These are phyloP conservation scores for Rhodotorula toruloides DNA, from an alignment of 768 basidiomycete species.

Conservation along the genomic window DNA sequence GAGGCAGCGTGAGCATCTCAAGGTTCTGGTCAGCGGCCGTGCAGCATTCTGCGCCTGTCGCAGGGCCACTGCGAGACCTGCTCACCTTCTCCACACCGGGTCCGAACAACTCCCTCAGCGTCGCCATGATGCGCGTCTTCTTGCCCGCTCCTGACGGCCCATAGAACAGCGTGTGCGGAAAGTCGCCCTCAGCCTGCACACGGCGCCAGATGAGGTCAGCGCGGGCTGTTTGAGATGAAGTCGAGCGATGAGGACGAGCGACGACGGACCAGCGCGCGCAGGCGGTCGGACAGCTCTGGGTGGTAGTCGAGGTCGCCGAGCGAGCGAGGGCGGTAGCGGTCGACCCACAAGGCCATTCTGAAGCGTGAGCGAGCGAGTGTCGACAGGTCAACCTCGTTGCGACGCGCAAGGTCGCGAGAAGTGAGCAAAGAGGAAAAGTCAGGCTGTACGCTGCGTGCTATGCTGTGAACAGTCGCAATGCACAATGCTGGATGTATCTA, in stretches of 20 bases:
- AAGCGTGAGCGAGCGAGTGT: background rate
- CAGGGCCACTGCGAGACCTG: background rate
- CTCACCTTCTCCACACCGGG: conserved; percentile 82
- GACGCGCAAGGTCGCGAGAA: background rate
- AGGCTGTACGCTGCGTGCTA: no score
- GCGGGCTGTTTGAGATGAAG: conserved; percentile 55
- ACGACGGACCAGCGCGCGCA: background rate
- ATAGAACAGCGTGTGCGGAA: conserved; percentile 96
- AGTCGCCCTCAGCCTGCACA: conserved; percentile 79
- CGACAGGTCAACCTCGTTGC: background rate
- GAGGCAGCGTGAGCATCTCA: background rate
- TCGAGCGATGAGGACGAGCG: background rate
- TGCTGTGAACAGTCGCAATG: no score
- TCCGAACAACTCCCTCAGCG: conserved; percentile 81
- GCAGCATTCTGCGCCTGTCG: no score
- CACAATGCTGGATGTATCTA: no score
- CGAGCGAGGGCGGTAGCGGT: conserved; percentile 74
- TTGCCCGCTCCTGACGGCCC: conserved; percentile 96
- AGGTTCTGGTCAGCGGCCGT: no score
- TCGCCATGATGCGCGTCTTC: conserved; percentile 91
- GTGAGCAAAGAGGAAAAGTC: no score
- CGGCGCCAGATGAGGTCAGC: background rate
- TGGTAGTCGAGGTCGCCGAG: conserved; percentile 89
- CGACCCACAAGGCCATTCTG: conserved; percentile 46
- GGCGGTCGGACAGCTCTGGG: conserved; percentile 65